These are phyloP conservation scores for Pistacia integerrima DNA, from an alignment of 345 rosid genomes.

Conservation along the genomic window DNA sequence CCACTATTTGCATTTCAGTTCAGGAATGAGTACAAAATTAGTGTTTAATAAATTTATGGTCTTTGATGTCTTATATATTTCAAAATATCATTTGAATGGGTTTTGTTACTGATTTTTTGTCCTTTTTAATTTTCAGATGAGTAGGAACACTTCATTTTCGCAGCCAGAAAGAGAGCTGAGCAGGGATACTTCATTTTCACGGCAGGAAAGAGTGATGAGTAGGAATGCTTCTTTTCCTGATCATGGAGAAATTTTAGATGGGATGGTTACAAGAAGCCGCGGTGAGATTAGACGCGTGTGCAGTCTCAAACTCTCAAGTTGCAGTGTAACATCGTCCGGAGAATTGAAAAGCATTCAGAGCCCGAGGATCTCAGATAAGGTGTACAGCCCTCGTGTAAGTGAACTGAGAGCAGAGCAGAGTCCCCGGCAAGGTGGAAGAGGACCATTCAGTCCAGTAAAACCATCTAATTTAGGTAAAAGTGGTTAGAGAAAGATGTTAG, in stretches of 20 bases:
- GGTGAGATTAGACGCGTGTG: slow-evolving; percentile 74
- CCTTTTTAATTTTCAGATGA: background rate
- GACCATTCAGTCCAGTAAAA: slow-evolving; percentile 57
- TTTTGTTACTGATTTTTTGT: background rate
- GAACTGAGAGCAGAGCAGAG: slow-evolving; percentile 54
- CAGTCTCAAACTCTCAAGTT: slow-evolving; percentile 56
- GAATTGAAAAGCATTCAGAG: slow-evolving; percentile 54
- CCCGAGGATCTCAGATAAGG: slow-evolving; percentile 62
- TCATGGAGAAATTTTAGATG: slow-evolving; percentile 75
- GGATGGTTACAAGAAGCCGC: slow-evolving; percentile 79
- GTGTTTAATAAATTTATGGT: no score
- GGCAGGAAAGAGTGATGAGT: slow-evolving; percentile 37
- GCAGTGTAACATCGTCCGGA: slow-evolving; percentile 46
- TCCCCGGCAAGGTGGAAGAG: slow-evolving; percentile 60
- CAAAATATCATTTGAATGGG: background rate
- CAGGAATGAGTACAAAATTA: no score
- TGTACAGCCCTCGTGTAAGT: slow-evolving; percentile 54
- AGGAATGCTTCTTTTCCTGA: slow-evolving; percentile 65
- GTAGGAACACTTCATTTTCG: slow-evolving; percentile 5
- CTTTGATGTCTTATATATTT: background rate
- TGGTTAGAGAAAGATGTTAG: slow-evolving; percentile 33
- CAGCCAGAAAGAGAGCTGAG: background rate
- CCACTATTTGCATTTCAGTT: background rate
- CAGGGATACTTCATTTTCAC: slow-evolving; percentile 4
- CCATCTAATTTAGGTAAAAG: slow-evolving; percentile 66